Evolutionary conservation across 108 stramenopile genomes (phyloP).

Genomic region (Nitzschia sp.): DNA sequence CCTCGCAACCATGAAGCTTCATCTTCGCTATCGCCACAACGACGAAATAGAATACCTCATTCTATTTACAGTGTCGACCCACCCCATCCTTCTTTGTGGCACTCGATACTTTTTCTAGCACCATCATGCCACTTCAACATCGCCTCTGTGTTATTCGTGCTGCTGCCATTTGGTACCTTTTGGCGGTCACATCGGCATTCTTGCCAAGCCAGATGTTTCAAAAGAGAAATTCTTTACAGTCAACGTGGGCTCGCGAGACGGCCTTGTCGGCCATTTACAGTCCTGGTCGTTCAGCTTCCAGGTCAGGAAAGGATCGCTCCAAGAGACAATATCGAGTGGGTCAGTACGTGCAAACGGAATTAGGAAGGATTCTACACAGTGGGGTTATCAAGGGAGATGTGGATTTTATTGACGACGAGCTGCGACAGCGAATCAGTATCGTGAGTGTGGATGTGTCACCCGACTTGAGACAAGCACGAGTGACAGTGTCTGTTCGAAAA

Average conservation of each 20-base stretch:
- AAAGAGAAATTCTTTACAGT: not conserved
- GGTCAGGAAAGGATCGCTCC: constrained; percentile 42
- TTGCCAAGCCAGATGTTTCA: not conserved
- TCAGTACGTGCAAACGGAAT: constrained; percentile 75
- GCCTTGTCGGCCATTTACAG: not conserved
- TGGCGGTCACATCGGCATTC: not conserved
- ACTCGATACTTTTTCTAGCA: too few species aligned
- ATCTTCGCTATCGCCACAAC: too few species aligned
- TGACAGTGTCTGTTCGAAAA: constrained; percentile 73
- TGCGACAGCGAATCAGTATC: constrained; percentile 73
- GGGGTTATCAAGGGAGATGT: constrained; percentile 54
- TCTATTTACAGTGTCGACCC: too few species aligned
- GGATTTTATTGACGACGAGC: constrained; percentile 63
- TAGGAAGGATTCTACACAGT: constrained; percentile 62
- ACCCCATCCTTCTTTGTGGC: too few species aligned
- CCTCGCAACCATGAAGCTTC: too few species aligned
- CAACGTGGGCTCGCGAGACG: too few species aligned
- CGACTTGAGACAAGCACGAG: constrained; percentile 85
- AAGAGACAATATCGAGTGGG: constrained; percentile 88
- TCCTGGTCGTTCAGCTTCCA: not conserved
- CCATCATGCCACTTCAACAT: not conserved
- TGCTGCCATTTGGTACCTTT: not conserved
- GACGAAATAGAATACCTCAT: too few species aligned
- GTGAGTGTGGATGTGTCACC: constrained; percentile 84
- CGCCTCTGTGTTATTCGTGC: not conserved